Evolutionary conservation across 1,139 yeast species (phyloP).

Genomic region (Debaryomyces psychrophilus): DNA sequence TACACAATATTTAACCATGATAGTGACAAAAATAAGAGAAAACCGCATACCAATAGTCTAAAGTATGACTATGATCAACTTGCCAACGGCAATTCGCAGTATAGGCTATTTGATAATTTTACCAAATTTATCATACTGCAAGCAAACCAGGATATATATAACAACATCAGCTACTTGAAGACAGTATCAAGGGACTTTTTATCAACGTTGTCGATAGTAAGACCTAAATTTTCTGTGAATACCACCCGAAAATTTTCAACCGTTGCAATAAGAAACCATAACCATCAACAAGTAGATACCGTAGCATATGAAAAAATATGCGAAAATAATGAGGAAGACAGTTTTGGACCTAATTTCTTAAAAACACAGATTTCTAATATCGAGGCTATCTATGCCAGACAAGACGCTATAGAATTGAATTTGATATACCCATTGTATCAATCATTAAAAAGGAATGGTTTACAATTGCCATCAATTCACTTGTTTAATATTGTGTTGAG

Average conservation of each 20-base stretch:
- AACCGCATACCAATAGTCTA: slow-evolving; percentile 2
- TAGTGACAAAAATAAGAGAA: slow-evolving; percentile 25
- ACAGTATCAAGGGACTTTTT: slow-evolving; percentile 23
- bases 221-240: slow-evolving; percentile 11
- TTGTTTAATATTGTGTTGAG: slow-evolving; percentile 41
- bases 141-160: slow-evolving; percentile 33
- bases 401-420: slow-evolving; percentile 29
- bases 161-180: slow-evolving; percentile 28
- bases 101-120: slow-evolving; percentile 12
- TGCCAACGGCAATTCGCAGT: neutral
- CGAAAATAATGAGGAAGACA: slow-evolving; percentile 9
- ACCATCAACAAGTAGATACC: slow-evolving; percentile 1
- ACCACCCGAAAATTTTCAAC: slow-evolving; percentile 12
- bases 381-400: slow-evolving; percentile 18
- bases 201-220: slow-evolving; percentile 20
- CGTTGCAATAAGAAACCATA: neutral
- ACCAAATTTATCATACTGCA: slow-evolving; percentile 34
- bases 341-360: slow-evolving; percentile 28
- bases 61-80: slow-evolving; percentile 6
- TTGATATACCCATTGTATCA: slow-evolving; percentile 48
- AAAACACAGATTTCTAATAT: slow-evolving; percentile 27
- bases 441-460: slow-evolving; percentile 41
- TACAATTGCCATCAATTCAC: slow-evolving; percentile 35
- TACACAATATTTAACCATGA: slow-evolving; percentile 48
- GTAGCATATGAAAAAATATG: slow-evolving; percentile 5